Base-by-base conservation (phyloP, 345 rosid species). In the Citrus inodora region DNA sequence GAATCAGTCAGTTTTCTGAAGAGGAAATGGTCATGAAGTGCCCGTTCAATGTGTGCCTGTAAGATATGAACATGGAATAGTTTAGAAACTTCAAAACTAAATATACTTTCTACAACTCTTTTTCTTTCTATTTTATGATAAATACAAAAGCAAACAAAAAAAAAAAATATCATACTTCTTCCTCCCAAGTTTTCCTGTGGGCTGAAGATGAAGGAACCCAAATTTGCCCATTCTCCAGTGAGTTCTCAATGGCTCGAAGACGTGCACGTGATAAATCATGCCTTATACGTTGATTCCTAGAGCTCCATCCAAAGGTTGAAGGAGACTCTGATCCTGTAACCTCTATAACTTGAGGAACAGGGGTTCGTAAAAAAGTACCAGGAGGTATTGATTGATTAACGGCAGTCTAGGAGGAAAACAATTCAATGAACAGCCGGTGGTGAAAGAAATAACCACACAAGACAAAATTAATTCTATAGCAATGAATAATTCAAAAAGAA, bases 121-220 rank as follows among this genome's bases (percentile, higher is more conserved):
- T 40, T 74, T 59, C 68, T 33, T 11, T 17, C 69, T 33, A 56
- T 76, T 62, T 66, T 56, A 68, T 74, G 38, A 53, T 67, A 55
- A 65, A 79, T 58, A 75, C 6, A 79, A 67, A 69, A 37, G 58
- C 10, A 56, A 74, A 64, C 40, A 74, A 25, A 74, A 25, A 58
- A 38, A 67, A 19, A 24, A 9, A 22, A 16, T 73, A 77, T 66
- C 27, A 16, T 87, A 95, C 99, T 87, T 95, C 97, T 91, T 95
- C 99, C 86, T 95, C 99, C 99, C 99, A 95, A 37, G 98, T 90
- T 87, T 95, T 95, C 86, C 98, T 84, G 84, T 91, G 89, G 19
- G 97, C 92, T 78, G 95, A 90, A 55, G 96, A 89, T 37, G 98
- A 88, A 80, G 99, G 98, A 87, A 89, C 90, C 99, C 99, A 93